These are phyloP conservation scores for Hanseniaspora lindneri DNA, from an alignment of 805 yeast genomes.

Conservation along the genomic window DNA sequence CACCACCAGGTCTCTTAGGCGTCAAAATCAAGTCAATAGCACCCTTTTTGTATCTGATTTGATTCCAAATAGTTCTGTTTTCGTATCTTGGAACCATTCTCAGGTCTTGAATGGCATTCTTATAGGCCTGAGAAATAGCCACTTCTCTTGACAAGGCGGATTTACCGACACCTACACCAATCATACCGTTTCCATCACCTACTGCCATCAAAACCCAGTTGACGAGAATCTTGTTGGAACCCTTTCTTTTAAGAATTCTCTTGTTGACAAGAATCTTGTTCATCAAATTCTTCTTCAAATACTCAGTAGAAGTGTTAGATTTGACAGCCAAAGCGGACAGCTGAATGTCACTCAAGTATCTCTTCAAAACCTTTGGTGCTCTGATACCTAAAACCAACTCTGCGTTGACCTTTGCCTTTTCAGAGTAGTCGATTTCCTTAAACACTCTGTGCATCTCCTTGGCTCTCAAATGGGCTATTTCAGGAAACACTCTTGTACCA, in stretches of 20 bases:
- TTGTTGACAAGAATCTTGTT: conserved; percentile 61
- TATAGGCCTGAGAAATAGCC: conserved; percentile 74
- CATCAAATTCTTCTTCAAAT: conserved; percentile 43
- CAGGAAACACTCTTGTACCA: conserved; percentile 7
- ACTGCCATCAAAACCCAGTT: conserved; percentile 77
- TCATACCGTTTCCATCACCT: conserved; percentile 86
- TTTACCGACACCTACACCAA: conserved; percentile 92
- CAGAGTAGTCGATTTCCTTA: conserved; percentile 1
- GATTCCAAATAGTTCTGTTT: conserved; percentile 80
- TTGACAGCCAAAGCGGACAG: conserved; percentile 39
- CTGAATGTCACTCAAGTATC: conserved; percentile 32
- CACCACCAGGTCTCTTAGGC: conserved; percentile 87
- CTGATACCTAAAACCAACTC: conserved; percentile 1
- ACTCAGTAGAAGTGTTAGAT: conserved; percentile 54
- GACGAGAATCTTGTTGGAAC: conserved; percentile 77
- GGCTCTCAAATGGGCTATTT: conserved; percentile 6
- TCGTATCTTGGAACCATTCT: conserved; percentile 75
- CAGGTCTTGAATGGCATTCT: conserved; percentile 86
- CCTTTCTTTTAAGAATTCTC: conserved; percentile 80
- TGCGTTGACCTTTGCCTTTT: background rate
- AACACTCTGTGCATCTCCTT: conserved; percentile 5
- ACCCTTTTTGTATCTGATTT: conserved; percentile 70
- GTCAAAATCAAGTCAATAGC: conserved; percentile 73
- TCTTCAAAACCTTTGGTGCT: conserved; percentile 8
- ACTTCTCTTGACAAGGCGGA: conserved; percentile 50